Base-by-base conservation (phyloP, 2,329 filamentous ascomycete genomes). In the Plenodomus biglobosus region DNA sequence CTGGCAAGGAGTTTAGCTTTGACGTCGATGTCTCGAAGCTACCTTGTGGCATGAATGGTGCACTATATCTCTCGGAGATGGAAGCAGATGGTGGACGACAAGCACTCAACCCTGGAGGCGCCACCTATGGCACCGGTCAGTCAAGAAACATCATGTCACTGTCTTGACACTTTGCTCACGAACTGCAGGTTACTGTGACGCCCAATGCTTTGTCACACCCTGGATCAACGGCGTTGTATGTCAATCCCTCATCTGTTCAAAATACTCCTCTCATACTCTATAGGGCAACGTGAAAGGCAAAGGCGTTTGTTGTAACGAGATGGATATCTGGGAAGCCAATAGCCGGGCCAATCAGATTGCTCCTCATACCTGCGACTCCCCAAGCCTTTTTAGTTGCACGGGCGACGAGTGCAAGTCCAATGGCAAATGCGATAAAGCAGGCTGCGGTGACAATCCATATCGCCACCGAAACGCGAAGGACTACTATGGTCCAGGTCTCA, bases 1-100 rank as follows among this genome's bases (percentile, higher is more conserved):
- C 84, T 44, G 83, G 83, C 71, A 79, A 85, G 64, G 86, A 89
- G 70, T 85, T 89, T 73, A 85, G 84, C 45, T 87, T 89, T 53
- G 85, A 88, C 46, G 85, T 88, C 20, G 86, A 89, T 65, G 81
- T 68, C 2, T 73, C 71, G 3, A 72, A 69, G 55, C 58, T 73
- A n/a, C 71, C 70, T 4, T 73, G 72, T 53, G 71, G 71, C 21
- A 73, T 73, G 68, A 74, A 74, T 43, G 70, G 71, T 35, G 71
- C 71, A 41, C 46, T 74, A 5, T 74, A 74, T 42, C 59, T 73
- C 8, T 68, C 65, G 15, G 71, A 73, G 55, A 74, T 74, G 71
- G 56, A 68, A 43, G 67, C 59, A 8, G 53, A 64, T 35, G 71
- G 71, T 40, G 70, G 71, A 6, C 64, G 65, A n/a, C 69, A 64